Evolutionary conservation across 1,139 yeast species (phyloP), one percentile per base, ranked within the genome.

Genomic region (Wickerhamomyces sp.): DNA sequence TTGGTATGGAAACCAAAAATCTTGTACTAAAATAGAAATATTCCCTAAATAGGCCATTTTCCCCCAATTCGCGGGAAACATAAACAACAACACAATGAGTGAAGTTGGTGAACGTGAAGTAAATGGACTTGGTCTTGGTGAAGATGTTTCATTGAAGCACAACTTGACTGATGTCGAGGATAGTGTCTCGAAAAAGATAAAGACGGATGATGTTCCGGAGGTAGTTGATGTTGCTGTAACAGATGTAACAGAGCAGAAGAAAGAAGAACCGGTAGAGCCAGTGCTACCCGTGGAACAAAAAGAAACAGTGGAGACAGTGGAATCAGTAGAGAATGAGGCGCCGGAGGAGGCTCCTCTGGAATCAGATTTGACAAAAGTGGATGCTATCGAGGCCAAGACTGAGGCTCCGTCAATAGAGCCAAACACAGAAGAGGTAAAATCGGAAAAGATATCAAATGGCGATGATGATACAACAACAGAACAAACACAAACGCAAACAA

Each of bases 191-290:
- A 42, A 44, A 29, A 36, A 43, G 17, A 10, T 21, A 3, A 44
- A 40, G 15, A 32, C 37, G 3, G 47, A 41, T 17, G 45, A 38
- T 12, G 32, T 14, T 15, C n/a, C n/a, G n/a, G n/a, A 40, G 15
- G 31, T 35, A 3, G 47, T 39, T 17, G 45, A 38, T 12, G 32
- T 14, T 15, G 28, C 28, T 12, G 37, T 22, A n/a, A 13, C 33
- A n/a, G 22, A 15, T 14, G 7, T 25, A 21, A 28, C 18, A 26
- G 16, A 13, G 19, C 27, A 9, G 24, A 10, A 21, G 24, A 21
- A 21, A 10, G 24, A 21, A 21, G n/a, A n/a, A 21, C 24, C 24
- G 24, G 24, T 10, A 7, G 24, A 7, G 24, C 24, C 24, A 21
- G 24, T 21, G 24, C 24, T 10, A 21, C 24, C 24, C 7, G 27